Evolutionary conservation across 768 basidiomycete species (phyloP).

Genomic region (Sarcomyxa edulis): DNA sequence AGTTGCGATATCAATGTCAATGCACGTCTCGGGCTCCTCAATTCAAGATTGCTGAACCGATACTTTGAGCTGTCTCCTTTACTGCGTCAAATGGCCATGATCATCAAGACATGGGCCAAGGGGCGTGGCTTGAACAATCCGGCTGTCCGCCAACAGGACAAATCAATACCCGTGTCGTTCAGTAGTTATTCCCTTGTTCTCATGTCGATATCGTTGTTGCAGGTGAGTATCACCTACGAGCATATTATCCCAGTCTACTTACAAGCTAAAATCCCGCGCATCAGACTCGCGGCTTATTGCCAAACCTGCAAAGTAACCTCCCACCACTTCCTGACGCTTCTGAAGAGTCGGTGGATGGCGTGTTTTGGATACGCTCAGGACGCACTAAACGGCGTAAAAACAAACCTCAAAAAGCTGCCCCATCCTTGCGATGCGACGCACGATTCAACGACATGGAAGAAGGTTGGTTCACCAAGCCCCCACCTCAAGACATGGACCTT

Average conservation of each 20-base stretch:
- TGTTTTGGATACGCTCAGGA: conserved; percentile 27
- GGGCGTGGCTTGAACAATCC: conserved; percentile 47
- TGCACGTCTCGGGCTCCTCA: conserved; percentile 48
- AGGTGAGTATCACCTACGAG: conserved; percentile 41
- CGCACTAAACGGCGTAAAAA: conserved; percentile 1
- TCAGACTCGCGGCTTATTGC: conserved; percentile 40
- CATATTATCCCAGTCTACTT: neutral
- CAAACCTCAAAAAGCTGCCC: no score
- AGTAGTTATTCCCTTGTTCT: conserved; percentile 58
- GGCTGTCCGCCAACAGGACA: conserved; percentile 10
- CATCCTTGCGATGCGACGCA: conserved; percentile 26
- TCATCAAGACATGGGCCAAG: conserved; percentile 59
- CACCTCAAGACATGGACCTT: conserved; percentile 10
- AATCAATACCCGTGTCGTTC: conserved; percentile 40
- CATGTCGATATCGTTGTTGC: conserved; percentile 58
- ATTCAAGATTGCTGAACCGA: conserved; percentile 42
- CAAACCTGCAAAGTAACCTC: conserved; percentile 43
- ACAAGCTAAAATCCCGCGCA: neutral
- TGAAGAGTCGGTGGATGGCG: conserved; percentile 7
- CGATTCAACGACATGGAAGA: conserved; percentile 16
- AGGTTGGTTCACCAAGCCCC: conserved; percentile 11
- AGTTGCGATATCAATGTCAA: conserved; percentile 60
- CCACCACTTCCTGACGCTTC: conserved; percentile 8
- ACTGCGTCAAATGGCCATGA: conserved; percentile 35
- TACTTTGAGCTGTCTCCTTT: conserved; percentile 46